Base-by-base conservation (phyloP, 164 flowering plant genomes). In the Magnolia officinalis region DNA sequence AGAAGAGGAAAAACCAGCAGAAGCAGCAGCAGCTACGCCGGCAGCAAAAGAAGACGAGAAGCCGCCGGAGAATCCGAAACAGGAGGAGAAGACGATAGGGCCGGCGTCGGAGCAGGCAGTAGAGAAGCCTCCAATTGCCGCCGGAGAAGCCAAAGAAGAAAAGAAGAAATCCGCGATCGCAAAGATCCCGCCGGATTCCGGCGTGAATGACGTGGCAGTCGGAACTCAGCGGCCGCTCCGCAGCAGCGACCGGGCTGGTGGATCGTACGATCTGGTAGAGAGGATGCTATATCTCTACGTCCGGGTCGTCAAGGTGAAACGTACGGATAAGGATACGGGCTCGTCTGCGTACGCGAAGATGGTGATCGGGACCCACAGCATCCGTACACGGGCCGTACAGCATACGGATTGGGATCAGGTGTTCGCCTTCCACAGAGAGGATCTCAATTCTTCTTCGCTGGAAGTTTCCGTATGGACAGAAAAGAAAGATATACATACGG, bases 321-420 rank as follows among this genome's bases (percentile, higher is more conserved):
- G 80, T 8, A 58, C 80, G 11, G 64, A 51, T 51, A 23, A 63
- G 49, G 71, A 19, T 64, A 8, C 0, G 85, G 76, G 16, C n/a
- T 66, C 89, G 0, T 66, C 85, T 0, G 11, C 75, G 1, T 82
- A 81, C 70, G 89, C 98, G 0, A 95, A 90, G 88, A 90, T 93
- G 4, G 92, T 85, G 69, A 90, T 93, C 72, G 98, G 98, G 37
- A 93, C 96, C 9, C 97, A 92, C 75, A 85, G 84, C 49, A 82
- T 91, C 52, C 83, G 84, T 68, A 93, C 98, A 6, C 88, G 84
- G 78, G 81, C 82, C 71, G 83, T 85, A 21, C 67, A 78, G 1
- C 80, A 59, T 1, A 87, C 86, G 77, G 97, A 90, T 23, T 96
- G 98, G 98, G 97, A 96, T 74, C 96, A 92, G 71, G 98, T 92